Percentiles rank a stretch among this genome's conserved stretches.
phyloP scores from a whole-genome alignment of 1,284 basidiomycete genomes.

The Moesziomyces aphidis region DNA sequence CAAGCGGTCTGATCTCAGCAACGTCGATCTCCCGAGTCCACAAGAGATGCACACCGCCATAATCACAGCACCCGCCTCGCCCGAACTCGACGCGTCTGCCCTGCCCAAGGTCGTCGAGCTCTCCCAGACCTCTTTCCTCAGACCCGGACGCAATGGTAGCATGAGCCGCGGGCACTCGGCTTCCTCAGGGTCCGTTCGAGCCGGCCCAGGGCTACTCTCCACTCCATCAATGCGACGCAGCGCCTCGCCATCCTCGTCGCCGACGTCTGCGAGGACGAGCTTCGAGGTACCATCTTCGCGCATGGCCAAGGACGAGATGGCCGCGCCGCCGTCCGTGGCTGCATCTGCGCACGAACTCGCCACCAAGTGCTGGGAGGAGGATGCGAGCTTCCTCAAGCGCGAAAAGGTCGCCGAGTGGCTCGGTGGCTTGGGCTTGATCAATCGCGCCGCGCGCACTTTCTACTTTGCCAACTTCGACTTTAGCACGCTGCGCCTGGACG shows the following conservation, averaged over 20 bases:
- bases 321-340: slow-evolving; percentile 2
- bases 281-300: slow-evolving; percentile 15
- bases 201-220: slow-evolving; percentile 10
- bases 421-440: slow-evolving; percentile 82
- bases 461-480: slow-evolving; percentile 95
- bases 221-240: slow-evolving; percentile 17
- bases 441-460: slow-evolving; percentile 78
- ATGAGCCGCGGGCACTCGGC: slow-evolving; percentile 12
- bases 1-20: slow-evolving; percentile 18
- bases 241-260: slow-evolving; percentile 22
- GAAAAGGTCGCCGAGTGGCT: slow-evolving; percentile 97
- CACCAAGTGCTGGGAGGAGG: slow-evolving; percentile 84
- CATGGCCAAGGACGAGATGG: slow-evolving; percentile 4
- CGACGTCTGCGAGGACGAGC: slow-evolving; percentile 28
- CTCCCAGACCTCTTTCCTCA: slow-evolving; percentile 15
- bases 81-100: slow-evolving; percentile 13
- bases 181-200: slow-evolving; percentile 4
- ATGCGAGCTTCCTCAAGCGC: slow-evolving; percentile 82
- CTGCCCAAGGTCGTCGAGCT: slow-evolving; percentile 23
- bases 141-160: slow-evolving; percentile 20
- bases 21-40: slow-evolving; percentile 6
- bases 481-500: slow-evolving; percentile 80
- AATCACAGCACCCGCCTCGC: slow-evolving; percentile 20
- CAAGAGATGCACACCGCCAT: slow-evolving; percentile 9
- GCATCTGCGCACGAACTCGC: slow-evolving; percentile 73